Base-by-base conservation (phyloP, 768 basidiomycete genomes). In the Cubamyces lactineus region DNA sequence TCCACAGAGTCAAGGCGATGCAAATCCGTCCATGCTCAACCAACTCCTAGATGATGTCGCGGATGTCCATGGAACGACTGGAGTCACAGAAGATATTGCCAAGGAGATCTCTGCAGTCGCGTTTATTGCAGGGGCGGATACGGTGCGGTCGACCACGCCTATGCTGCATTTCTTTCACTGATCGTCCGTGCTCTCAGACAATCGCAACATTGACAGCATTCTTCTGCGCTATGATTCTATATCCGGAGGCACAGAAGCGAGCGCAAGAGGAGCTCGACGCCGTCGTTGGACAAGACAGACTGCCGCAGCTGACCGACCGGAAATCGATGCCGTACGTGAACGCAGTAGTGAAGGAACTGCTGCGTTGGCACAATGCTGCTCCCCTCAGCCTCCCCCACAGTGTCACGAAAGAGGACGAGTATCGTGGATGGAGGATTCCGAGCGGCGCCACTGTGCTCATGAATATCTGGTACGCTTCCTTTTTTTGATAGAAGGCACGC, bases 401-500 rank as follows among this genome's bases (percentile, higher is more conserved):
- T 15, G 74, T 70, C 49, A 75, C 70, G 1, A 64, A 76, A 39
- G 78, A 79, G 63, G 77, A 78, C 66, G 76, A 73, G 6, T 79
- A 78, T 56, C 67, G 69, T 9, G 78, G 77, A 8, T 66, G 75
- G 49, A 76, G 74, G 57, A 78, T 80, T 30, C 77, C 76, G 0
- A 68, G 72, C 45, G 73, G 75, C 19, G 45, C 65, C 4, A 56
- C 60, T 4, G 40, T 71, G 6, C 17, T 71, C 11, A 12, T 21
- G 21, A 48, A 48, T 11, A 24, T 24, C 1, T 48, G 47, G 47
- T 48, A 26, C 24, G 47, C 12, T n/a, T 11, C 41, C n/a, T n/a
- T n/a, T n/a, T n/a, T n/a, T n/a, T n/a, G n/a, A n/a, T 42, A 15
- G 41, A 42, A 3, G 41, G 3, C n/a, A n/a, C 41, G 4, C 41